Percentiles rank a stretch among this genome's conserved stretches.
These are phyloP conservation scores for Globisporangium apiculatum DNA, from an alignment of 352 stramenopile genomes.

Conservation along the genomic window DNA sequence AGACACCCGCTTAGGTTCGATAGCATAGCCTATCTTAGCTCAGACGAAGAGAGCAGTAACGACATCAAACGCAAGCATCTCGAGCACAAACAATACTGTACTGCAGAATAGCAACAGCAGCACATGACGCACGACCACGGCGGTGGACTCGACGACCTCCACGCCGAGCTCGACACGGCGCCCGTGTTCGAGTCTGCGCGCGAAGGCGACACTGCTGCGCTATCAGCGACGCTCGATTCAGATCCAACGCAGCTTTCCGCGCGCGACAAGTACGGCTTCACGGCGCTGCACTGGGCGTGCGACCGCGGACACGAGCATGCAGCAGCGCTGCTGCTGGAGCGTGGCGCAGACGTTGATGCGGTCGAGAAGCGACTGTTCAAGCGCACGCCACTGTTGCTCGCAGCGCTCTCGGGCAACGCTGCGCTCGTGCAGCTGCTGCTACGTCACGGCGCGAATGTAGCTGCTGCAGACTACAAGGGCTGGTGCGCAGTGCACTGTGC, in stretches of 20 bases:
- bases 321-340: constrained; percentile 26
- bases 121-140: constrained; percentile 18
- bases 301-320: constrained; percentile 36
- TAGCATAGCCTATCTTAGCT: no score
- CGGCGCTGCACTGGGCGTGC: constrained; percentile 62
- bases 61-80: no score
- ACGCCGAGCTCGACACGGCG: constrained; percentile 54
- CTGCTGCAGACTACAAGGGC: constrained; percentile 45
- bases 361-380: constrained; percentile 66
- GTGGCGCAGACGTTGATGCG: constrained; percentile 36
- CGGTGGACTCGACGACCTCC: constrained; percentile 55
- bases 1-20: no score
- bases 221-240: constrained; percentile 26
- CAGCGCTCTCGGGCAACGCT: constrained; percentile 30
- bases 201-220: constrained; percentile 29
- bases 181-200: constrained; percentile 50
- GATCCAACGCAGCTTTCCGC: constrained; percentile 22
- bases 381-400: constrained; percentile 60
- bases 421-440: constrained; percentile 34
- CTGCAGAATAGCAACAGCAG: not conserved
- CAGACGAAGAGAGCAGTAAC: no score
- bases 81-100: no score
- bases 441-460: constrained; percentile 26
- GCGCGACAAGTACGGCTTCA: constrained; percentile 69
- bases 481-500: constrained; percentile 50